These are phyloP conservation scores for Postia placenta DNA, from an alignment of 768 basidiomycete genomes.

Conservation along the genomic window DNA sequence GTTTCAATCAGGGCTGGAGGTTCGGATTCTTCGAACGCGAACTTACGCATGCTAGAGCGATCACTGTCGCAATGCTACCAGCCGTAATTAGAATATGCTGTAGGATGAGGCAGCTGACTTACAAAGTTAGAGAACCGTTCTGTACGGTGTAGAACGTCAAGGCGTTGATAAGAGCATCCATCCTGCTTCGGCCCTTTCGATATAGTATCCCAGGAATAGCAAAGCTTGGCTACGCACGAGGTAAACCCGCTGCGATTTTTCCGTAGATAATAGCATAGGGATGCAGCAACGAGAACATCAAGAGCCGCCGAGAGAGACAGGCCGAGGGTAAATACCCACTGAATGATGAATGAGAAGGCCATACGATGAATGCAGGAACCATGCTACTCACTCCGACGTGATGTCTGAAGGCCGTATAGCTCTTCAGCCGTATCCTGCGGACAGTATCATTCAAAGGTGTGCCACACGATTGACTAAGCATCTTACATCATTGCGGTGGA, in stretches of 20 bases:
- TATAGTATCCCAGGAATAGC: not conserved
- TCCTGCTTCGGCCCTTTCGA: slow-evolving; percentile 9
- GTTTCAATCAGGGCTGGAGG: not conserved
- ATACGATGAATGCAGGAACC: no score
- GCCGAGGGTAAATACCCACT: slow-evolving; percentile 16
- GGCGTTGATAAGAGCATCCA: slow-evolving; percentile 18
- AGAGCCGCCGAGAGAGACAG: slow-evolving; percentile 17
- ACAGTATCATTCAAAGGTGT: not conserved
- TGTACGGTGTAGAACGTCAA: slow-evolving; percentile 20
- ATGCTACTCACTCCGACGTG: not conserved
- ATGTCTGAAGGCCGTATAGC: not conserved
- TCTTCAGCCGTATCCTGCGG: not conserved
- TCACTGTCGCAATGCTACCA: slow-evolving; percentile 14
- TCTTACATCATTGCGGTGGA: slow-evolving; percentile 2
- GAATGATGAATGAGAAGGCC: no score
- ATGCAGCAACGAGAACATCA: slow-evolving; percentile 20
- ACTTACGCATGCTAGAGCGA: slow-evolving; percentile 17
- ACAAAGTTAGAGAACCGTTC: slow-evolving; percentile 21
- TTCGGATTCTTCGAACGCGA: not conserved
- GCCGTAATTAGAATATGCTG: not conserved
- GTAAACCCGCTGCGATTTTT: slow-evolving; percentile 15
- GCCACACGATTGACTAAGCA: not conserved
- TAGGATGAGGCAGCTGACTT: not conserved
- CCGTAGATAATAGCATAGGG: slow-evolving; percentile 19
- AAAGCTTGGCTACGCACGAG: slow-evolving; percentile 5